phyloP scores from a whole-genome alignment of 2,329 filamentous ascomycete species.

The Plenodomus tracheiphilus region DNA sequence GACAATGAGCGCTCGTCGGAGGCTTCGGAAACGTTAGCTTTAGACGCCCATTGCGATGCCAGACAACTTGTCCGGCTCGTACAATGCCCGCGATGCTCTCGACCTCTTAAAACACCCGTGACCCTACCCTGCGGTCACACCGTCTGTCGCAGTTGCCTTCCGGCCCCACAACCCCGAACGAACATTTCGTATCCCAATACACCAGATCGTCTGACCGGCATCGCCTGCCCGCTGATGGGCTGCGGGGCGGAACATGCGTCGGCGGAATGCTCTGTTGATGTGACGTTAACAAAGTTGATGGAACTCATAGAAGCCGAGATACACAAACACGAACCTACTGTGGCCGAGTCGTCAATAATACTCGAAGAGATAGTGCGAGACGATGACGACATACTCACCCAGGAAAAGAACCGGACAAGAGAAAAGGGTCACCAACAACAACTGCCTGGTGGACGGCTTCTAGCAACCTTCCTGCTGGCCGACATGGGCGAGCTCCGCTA shows the following conservation, averaged over 20 bases:
- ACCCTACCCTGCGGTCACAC: slow-evolving; percentile 81
- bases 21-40: slow-evolving; percentile 39
- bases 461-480: slow-evolving; percentile 69
- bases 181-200: slow-evolving; percentile 78
- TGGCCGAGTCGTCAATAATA: slow-evolving; percentile 40
- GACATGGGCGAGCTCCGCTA: slow-evolving; percentile 63
- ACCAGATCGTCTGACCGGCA: slow-evolving; percentile 67
- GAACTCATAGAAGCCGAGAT: slow-evolving; percentile 57
- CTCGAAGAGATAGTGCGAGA: slow-evolving; percentile 48
- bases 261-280: slow-evolving; percentile 76
- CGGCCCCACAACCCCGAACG: slow-evolving; percentile 63
- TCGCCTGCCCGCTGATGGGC: slow-evolving; percentile 70
- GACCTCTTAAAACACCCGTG: slow-evolving; percentile 67
- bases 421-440: slow-evolving; percentile 46
- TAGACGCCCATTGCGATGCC: slow-evolving; percentile 59
- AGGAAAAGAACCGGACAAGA: slow-evolving; percentile 43
- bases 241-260: slow-evolving; percentile 74
- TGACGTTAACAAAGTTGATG: slow-evolving; percentile 73
- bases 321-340: slow-evolving; percentile 39
- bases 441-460: slow-evolving; percentile 61
- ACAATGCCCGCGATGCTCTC: slow-evolving; percentile 76
- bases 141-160: slow-evolving; percentile 75
- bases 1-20: slow-evolving; percentile 40
- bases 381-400: no score
- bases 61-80: slow-evolving; percentile 71